These are phyloP conservation scores for Chlorociboria aeruginascens DNA, from an alignment of 495 filamentous ascomycete genomes.

Conservation along the genomic window DNA sequence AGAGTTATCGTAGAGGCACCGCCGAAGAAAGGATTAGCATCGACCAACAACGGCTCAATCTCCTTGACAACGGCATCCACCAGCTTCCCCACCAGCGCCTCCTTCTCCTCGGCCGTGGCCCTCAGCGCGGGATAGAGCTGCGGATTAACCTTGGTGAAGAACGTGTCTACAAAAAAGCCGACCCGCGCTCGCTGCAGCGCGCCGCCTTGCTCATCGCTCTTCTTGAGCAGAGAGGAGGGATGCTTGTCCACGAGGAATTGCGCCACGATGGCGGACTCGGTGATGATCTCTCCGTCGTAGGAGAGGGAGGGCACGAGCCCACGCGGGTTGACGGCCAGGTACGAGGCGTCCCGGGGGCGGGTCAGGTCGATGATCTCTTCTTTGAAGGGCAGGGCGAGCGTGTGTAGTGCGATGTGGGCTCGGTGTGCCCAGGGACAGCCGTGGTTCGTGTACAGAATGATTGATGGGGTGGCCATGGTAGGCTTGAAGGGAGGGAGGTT, in stretches of 20 bases:
- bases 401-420: slow-evolving; percentile 63
- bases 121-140: slow-evolving; percentile 30
- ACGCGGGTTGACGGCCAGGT: slow-evolving; percentile 75
- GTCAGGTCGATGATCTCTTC: slow-evolving; percentile 70
- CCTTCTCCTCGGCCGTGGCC: slow-evolving; percentile 29
- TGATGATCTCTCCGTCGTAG: slow-evolving; percentile 61
- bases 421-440: slow-evolving; percentile 75
- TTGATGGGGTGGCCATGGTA: slow-evolving; percentile 21
- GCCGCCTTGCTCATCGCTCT: slow-evolving; percentile 27
- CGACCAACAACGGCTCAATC: slow-evolving; percentile 56
- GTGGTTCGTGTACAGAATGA: slow-evolving; percentile 64
- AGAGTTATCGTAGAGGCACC: slow-evolving; percentile 62
- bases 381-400: slow-evolving; percentile 61
- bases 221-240: slow-evolving; percentile 39
- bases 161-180: slow-evolving; percentile 69
- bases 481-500: not conserved
- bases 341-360: slow-evolving; percentile 67
- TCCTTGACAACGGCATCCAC: slow-evolving; percentile 52
- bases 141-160: slow-evolving; percentile 45
- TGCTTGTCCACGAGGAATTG: slow-evolving; percentile 55
- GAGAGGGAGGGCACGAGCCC: slow-evolving; percentile 67
- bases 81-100: slow-evolving; percentile 24
- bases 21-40: slow-evolving; percentile 69
- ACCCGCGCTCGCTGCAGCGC: slow-evolving; percentile 51
- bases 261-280: slow-evolving; percentile 56